A percentile compares a stretch with the other conserved stretches of the same genome.
Conservation (phyloP, 345 rosid species). For the Moricandia arvensis region DNA sequence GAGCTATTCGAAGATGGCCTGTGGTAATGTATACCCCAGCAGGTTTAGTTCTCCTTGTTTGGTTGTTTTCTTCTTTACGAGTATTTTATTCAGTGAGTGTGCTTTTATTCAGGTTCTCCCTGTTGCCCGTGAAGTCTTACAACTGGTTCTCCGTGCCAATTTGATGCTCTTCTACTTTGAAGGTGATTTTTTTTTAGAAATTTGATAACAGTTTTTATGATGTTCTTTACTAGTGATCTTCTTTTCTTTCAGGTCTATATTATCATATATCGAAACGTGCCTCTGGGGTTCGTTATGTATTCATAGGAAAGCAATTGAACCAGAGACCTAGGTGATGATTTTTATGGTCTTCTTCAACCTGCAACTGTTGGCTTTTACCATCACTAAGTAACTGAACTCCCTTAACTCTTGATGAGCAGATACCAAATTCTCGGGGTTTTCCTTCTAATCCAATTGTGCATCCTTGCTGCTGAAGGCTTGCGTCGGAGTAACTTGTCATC, state of each 20-base stretch:
- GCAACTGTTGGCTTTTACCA: neutral
- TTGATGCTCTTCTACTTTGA: slow-evolving; percentile 97
- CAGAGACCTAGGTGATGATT: slow-evolving; percentile 80
- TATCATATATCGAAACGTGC: slow-evolving; percentile 93
- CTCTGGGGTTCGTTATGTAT: slow-evolving; percentile 77
- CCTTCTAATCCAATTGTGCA: slow-evolving; percentile 85
- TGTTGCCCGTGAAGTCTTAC: slow-evolving; percentile 73
- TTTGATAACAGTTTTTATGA: neutral
- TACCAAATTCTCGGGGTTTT: slow-evolving; percentile 91
- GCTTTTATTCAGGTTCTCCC: slow-evolving; percentile 63
- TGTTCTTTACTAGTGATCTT: slow-evolving; percentile 5
- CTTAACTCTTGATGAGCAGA: slow-evolving; percentile 44
- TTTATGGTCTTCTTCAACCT: slow-evolving; percentile 12
- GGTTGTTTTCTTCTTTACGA: neutral
- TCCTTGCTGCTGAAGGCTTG: slow-evolving; percentile 84
- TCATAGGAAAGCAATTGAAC: slow-evolving; percentile 87
- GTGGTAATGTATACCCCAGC: slow-evolving; percentile 41
- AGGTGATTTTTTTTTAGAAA: slow-evolving; percentile 45
- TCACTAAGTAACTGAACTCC: slow-evolving; percentile 18
- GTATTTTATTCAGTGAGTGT: neutral
- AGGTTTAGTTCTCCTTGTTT: slow-evolving; percentile 1
- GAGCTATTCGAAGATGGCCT: slow-evolving; percentile 74
- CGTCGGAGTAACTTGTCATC: slow-evolving; percentile 83
- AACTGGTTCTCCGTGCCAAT: slow-evolving; percentile 77
- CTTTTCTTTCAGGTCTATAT: slow-evolving; percentile 58